A percentile compares a stretch with the other conserved stretches of the same genome.
These are phyloP conservation scores for Cladophialophora chaetospira DNA, from an alignment of 2,329 filamentous ascomycete species.

Conservation along the genomic window DNA sequence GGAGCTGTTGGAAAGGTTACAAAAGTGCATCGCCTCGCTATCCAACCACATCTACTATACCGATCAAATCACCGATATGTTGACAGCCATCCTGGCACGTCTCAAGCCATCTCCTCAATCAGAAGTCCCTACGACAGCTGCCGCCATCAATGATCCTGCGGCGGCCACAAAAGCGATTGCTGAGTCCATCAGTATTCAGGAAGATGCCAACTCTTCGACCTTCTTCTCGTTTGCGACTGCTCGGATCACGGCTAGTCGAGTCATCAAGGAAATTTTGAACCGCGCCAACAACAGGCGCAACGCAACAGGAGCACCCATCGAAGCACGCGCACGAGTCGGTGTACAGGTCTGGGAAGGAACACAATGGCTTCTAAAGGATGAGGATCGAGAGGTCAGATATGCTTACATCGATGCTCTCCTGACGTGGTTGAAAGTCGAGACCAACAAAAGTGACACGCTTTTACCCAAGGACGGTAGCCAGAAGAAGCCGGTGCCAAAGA, in stretches of 20 bases:
- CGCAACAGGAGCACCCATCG: conserved; percentile 60
- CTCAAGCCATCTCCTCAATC: conserved; percentile 66
- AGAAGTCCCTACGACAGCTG: conserved; percentile 47
- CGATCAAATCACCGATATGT: conserved; percentile 94
- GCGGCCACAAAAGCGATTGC: conserved; percentile 52
- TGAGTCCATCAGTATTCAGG: conserved; percentile 52
- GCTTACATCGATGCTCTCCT: conserved; percentile 82
- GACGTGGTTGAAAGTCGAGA: conserved; percentile 84
- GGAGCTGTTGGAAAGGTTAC: conserved; percentile 69
- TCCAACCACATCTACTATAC: conserved; percentile 96
- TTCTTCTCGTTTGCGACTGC: conserved; percentile 67
- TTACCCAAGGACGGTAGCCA: conserved; percentile 60
- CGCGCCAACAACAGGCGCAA: conserved; percentile 73
- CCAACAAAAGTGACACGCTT: conserved; percentile 65
- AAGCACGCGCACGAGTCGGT: conserved; percentile 73
- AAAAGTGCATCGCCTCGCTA: conserved; percentile 83
- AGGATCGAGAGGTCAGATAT: conserved; percentile 73
- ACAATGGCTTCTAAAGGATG: conserved; percentile 84
- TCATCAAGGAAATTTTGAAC: conserved; percentile 78
- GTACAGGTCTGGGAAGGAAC: conserved; percentile 94
- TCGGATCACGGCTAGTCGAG: conserved; percentile 67
- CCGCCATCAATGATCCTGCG: conserved; percentile 54
- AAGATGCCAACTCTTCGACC: conserved; percentile 56
- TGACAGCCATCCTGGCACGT: conserved; percentile 74
- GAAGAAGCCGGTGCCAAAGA: conserved; percentile 48